These are phyloP conservation scores for Akebia trifoliata DNA, from an alignment of 164 flowering plant species.

Conservation along the genomic window DNA sequence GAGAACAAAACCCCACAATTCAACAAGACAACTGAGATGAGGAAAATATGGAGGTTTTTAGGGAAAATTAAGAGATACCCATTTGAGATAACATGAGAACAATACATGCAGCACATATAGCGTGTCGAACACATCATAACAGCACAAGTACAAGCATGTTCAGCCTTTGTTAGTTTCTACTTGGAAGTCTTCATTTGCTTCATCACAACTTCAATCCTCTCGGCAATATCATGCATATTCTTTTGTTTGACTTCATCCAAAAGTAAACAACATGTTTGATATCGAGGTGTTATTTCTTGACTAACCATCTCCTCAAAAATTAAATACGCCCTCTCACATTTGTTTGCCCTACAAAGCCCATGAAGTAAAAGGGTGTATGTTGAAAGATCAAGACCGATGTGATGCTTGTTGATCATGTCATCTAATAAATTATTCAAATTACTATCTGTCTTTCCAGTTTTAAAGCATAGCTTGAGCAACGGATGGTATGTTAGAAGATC, in stretches of 20 bases:
- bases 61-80: slow-evolving; percentile 3
- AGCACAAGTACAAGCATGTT: background rate
- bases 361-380: slow-evolving; percentile 66
- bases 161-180: slow-evolving; percentile 1
- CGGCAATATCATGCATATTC: slow-evolving; percentile 48
- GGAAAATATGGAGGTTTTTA: background rate
- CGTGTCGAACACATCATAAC: slow-evolving; percentile 1
- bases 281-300: slow-evolving; percentile 47
- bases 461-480: slow-evolving; percentile 60
- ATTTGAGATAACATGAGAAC: background rate
- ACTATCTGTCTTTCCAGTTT: slow-evolving; percentile 32
- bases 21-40: background rate
- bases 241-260: slow-evolving; percentile 47
- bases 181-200: slow-evolving; percentile 31
- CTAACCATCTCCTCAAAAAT: slow-evolving; percentile 65
- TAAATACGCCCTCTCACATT: slow-evolving; percentile 54
- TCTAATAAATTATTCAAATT: slow-evolving; percentile 38
- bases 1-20: no score
- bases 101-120: background rate
- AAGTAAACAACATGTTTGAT: slow-evolving; percentile 59
- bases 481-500: slow-evolving; percentile 65
- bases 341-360: slow-evolving; percentile 60
- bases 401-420: slow-evolving; percentile 65
- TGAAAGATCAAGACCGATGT: slow-evolving; percentile 64
- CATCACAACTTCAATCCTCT: slow-evolving; percentile 48